A percentile compares a stretch with the other conserved stretches of the same genome.
Conservation (phyloP, 495 filamentous ascomycete genomes). For the Penicillium fimorum region DNA sequence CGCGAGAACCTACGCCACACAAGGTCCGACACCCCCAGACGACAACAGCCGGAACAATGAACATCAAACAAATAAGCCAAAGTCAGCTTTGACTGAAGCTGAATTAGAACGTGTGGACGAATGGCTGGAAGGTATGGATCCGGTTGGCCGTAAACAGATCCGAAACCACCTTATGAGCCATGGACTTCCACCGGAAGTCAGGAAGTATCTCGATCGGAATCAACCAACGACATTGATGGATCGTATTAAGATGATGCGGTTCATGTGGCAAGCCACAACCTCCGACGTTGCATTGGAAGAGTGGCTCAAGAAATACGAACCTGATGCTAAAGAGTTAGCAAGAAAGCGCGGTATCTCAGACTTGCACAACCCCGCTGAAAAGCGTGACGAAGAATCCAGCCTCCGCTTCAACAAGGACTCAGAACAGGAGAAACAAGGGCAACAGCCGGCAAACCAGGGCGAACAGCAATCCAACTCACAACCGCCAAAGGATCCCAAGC, state of each 20-base stretch:
- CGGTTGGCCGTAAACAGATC: constrained; percentile 31
- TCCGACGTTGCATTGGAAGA: neutral
- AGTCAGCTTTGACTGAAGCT: constrained; percentile 33
- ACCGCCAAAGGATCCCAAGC: constrained; percentile 14
- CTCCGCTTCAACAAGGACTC: neutral
- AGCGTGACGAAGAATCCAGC: neutral
- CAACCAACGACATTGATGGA: constrained; percentile 41
- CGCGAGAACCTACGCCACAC: constrained; percentile 55
- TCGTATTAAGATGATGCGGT: constrained; percentile 34
- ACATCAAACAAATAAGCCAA: constrained; percentile 37
- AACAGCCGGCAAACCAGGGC: constrained; percentile 40
- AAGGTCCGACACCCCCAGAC: constrained; percentile 48
- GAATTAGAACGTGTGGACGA: constrained; percentile 38
- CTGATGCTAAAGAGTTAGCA: neutral
- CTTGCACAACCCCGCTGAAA: neutral
- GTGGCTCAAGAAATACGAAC: neutral
- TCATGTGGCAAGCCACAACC: constrained; percentile 40
- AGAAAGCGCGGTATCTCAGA: neutral
- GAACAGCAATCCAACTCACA: constrained; percentile 17
- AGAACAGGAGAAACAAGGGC: neutral
- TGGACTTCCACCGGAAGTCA: constrained; percentile 34
- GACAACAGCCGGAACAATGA: constrained; percentile 30
- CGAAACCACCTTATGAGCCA: constrained; percentile 32
- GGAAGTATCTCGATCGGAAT: constrained; percentile 32
- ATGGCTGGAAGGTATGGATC: constrained; percentile 33